Evolutionary conservation across 129 eudicot species (phyloP), one percentile per base, ranked within the genome.

Genomic region (Arctium minus): DNA sequence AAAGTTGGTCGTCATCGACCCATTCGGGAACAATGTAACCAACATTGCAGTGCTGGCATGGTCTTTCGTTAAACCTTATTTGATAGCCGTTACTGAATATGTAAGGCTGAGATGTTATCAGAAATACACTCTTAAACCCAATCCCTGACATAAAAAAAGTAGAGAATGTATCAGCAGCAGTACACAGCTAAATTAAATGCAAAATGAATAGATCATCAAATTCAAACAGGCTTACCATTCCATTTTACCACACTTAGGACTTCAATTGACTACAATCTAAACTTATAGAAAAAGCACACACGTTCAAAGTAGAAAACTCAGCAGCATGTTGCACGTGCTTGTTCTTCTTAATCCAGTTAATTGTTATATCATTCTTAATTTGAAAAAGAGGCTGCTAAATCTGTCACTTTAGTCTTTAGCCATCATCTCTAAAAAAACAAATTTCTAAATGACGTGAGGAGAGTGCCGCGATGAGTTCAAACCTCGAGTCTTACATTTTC

Each of bases 21-120:
- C 93, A 91, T 75, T 91, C 93, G 18, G 96, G 96, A 35, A 91
- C 96, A 62, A 91, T 86, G 74, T 91, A 89, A 76, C 93, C 96
- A 71, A 91, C 82, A 70, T 89, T 85, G 75, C 96, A 89, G 0
- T 79, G 80, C 32, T 82, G 18, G 76, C 96, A 91, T 35, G 96
- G 96, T 62, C 74, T 82, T 80, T 91, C 96, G 8, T 69, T 87
- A 32, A 91, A 91, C 36, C 85, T 86, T 8, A 89, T 89, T 80
- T 91, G 87, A 72, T 91, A 91, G 36, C 96, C 93, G 39, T 89
- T 91, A 75, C 93, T 91, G 70, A 89, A 91, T 11, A 91, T 89
- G 86, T 89, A 84, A 4, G 96, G 96, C 74, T 82, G 92, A 29
- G 91, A 36, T 8, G 96, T 89, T 42, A 91, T 83, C 40, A 91